Percentiles rank a stretch among this genome's conserved stretches.
Evolutionary conservation across 208 protist species (phyloP).

Genomic region (Crithidia acanthocephali): DNA sequence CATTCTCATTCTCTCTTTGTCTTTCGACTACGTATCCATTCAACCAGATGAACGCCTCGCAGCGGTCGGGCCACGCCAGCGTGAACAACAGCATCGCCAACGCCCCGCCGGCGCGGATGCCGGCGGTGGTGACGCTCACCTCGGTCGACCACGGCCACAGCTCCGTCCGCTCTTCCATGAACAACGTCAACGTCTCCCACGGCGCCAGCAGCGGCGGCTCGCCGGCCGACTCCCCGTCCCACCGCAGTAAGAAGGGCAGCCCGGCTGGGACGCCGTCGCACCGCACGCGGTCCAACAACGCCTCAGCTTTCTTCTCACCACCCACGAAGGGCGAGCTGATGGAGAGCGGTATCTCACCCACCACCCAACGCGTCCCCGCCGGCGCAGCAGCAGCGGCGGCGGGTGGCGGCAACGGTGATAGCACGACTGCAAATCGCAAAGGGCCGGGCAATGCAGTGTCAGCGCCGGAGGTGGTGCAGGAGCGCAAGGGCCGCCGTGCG

Average conservation of each 20-base stretch:
- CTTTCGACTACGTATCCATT: background rate
- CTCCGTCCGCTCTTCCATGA: background rate
- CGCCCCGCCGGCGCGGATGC: background rate
- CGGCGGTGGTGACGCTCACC: background rate
- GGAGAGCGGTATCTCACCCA: conserved; percentile 8
- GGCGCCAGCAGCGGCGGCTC: background rate
- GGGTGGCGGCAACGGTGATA: background rate
- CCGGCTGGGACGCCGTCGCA: conserved; percentile 2
- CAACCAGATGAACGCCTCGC: conserved; percentile 1
- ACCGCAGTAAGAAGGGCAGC: conserved; percentile 1
- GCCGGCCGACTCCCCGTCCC: background rate
- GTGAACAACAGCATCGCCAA: background rate
- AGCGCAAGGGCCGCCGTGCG: conserved; percentile 15
- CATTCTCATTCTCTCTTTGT: background rate
- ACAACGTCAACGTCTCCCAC: conserved; percentile 2
- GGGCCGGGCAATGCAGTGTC: background rate
- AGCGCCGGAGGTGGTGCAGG: background rate
- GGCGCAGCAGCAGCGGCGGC: background rate
- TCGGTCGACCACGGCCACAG: conserved; percentile 11
- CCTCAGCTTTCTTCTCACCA: conserved; percentile 4
- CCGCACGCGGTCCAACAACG: conserved; percentile 3
- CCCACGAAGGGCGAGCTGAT: background rate
- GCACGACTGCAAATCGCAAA: background rate
- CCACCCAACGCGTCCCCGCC: background rate
- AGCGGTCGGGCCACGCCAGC: background rate